phyloP scores from a whole-genome alignment of 768 basidiomycete species.

The Phlebiopsis flavidoalba region DNA sequence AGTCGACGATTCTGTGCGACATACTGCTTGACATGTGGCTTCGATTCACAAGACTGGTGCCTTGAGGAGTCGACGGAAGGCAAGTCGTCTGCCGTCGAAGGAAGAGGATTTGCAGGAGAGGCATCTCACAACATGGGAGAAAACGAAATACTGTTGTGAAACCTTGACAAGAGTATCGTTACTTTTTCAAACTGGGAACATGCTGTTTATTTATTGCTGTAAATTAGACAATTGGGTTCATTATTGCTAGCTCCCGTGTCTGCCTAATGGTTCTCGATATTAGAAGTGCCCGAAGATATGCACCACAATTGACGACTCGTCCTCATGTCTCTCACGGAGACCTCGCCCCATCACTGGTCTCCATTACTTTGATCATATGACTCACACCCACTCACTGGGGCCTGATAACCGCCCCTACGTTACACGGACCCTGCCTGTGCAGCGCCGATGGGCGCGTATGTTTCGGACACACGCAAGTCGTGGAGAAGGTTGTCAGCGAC shows the following conservation, averaged over 20 bases:
- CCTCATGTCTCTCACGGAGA: slow-evolving; percentile 95
- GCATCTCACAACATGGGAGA: slow-evolving; percentile 48
- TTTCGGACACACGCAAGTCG: slow-evolving; percentile 87
- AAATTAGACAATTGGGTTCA: neutral
- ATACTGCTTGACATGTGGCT: slow-evolving; percentile 95
- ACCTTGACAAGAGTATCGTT: slow-evolving; percentile 70
- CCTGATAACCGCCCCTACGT: slow-evolving; percentile 80
- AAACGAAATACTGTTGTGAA: slow-evolving; percentile 66
- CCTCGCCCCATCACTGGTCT: slow-evolving; percentile 81
- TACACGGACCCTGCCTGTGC: slow-evolving; percentile 94
- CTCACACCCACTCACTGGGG: slow-evolving; percentile 84
- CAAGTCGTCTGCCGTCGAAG: slow-evolving; percentile 19
- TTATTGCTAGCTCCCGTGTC: neutral
- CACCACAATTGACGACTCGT: slow-evolving; percentile 88
- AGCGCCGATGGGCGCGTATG: slow-evolving; percentile 93
- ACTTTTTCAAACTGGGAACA: slow-evolving; percentile 22
- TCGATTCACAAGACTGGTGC: slow-evolving; percentile 81
- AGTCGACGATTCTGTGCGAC: slow-evolving; percentile 87
- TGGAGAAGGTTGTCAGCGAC: slow-evolving; percentile 72
- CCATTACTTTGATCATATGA: slow-evolving; percentile 94
- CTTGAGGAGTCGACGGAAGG: slow-evolving; percentile 59
- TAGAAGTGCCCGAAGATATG: slow-evolving; percentile 40
- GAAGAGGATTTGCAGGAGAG: slow-evolving; percentile 27
- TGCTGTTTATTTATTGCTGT: neutral
- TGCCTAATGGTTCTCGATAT: neutral